Conservation (phyloP, 2,329 filamentous ascomycete genomes). For the Penicillium sp. region DNA sequence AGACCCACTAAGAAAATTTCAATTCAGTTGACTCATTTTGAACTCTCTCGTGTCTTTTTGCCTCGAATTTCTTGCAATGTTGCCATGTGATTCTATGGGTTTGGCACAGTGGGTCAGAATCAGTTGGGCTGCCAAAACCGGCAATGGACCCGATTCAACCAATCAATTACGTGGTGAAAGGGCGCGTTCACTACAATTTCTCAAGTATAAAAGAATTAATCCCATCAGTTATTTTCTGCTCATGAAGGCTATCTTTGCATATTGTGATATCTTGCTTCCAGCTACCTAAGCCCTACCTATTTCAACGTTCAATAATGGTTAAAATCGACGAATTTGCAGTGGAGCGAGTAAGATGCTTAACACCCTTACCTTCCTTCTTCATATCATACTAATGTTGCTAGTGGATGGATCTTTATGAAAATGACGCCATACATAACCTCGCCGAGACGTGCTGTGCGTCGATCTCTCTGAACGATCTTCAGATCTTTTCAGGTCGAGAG, state of each 20-base stretch:
- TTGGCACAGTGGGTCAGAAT: neutral
- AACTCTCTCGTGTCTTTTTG: neutral
- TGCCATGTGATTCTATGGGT: neutral
- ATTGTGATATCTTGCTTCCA: neutral
- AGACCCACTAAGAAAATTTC: neutral
- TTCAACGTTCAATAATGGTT: conserved; percentile 24
- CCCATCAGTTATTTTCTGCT: neutral
- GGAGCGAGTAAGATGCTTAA: conserved; percentile 22
- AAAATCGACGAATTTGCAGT: conserved; percentile 30
- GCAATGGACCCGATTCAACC: conserved; percentile 25
- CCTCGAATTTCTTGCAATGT: too few species aligned
- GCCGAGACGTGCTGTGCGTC: conserved; percentile 81
- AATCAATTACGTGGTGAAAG: conserved; percentile 16
- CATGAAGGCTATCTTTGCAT: neutral
- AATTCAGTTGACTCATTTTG: neutral
- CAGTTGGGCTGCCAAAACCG: neutral
- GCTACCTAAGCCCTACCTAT: neutral
- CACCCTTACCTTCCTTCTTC: too few species aligned
- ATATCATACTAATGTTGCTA: conserved; percentile 34
- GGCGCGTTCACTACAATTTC: neutral
- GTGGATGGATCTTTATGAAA: conserved; percentile 65
- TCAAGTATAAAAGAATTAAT: conserved; percentile 12
- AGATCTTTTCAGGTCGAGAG: conserved; percentile 58
- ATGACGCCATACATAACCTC: conserved; percentile 67
- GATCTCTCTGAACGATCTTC: conserved; percentile 72